Evolutionary conservation across 2,329 filamentous ascomycete species (phyloP), one percentile per base, ranked within the genome.

Genomic region (Aspergillus neotritici): DNA sequence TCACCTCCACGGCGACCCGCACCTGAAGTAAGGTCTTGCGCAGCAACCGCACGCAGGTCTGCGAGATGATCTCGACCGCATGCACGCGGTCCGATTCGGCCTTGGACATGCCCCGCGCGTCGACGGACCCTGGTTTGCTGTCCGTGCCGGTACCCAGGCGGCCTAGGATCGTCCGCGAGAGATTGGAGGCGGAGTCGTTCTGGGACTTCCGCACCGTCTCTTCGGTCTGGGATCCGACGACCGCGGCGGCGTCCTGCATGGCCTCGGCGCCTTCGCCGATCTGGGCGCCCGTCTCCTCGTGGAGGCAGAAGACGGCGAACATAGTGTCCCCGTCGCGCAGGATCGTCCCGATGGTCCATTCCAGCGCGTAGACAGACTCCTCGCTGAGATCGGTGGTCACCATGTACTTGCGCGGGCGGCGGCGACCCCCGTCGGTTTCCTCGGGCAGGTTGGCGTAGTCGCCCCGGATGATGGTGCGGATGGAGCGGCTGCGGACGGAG

Each of bases 301-400:
- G 89, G 16, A 94, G 84, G 44, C 90, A 94, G 68, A 94, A 95
- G 35, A 97, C 87, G 2, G 88, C 89, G 49, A 96, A 82, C 30
- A 98, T 75, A 0, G 91, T 97, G 62, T 98, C 93, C 6, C 93
- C 93, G 55, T 97, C 90, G 37, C 93, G 80, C 25, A 98, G 74
- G 5, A 97, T 89, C 0, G 91, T 97, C 6, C 93, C 93, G 43
- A 98, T 90, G 0, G 91, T 93, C 93, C 93, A 98, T 65, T 98
- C 93, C 28, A 98, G 75, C 1, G 93, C 93, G 64, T 97, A 94
- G 5, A 87, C 87, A 4, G 91, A 90, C 69, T 98, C 93, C 31
- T 93, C 87, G 54, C 90, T 96, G 3, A 97, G 72, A 65, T 98
- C 93, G 0, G 88, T 96, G 3, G 93, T 91, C n/a, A 96, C 89